Conservation (phyloP, 805 yeast species). For the Candida montana region DNA sequence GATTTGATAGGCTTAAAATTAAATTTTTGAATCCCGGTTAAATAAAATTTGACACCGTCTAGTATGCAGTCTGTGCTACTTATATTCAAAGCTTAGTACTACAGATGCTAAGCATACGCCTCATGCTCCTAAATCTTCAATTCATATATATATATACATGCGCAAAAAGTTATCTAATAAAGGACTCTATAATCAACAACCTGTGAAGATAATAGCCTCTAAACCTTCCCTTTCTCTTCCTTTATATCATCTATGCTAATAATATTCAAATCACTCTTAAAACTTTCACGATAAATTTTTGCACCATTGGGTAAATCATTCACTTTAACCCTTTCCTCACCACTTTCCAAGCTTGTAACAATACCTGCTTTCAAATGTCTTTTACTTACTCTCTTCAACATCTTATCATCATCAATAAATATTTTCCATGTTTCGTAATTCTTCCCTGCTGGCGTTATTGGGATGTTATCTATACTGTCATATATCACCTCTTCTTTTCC, state of each 20-base stretch:
- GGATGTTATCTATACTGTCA: constrained; percentile 8
- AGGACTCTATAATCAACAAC: no score
- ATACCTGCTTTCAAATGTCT: constrained; percentile 63
- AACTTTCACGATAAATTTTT: constrained; percentile 21
- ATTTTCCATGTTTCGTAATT: constrained; percentile 48
- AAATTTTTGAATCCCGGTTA: no score
- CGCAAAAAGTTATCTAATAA: no score
- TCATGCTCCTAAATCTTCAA: no score
- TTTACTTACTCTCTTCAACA: constrained; percentile 54
- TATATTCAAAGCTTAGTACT: no score
- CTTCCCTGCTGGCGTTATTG: constrained; percentile 16
- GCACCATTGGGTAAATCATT: constrained; percentile 66
- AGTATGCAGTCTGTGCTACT: no score
- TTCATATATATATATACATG: no score
- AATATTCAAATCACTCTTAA: constrained; percentile 21
- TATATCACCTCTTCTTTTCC: neutral
- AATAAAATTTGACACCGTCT: no score
- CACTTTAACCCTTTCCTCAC: constrained; percentile 41
- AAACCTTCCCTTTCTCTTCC: constrained; percentile 7
- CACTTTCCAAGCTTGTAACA: constrained; percentile 41
- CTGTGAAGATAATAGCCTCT: no score
- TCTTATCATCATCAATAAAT: constrained; percentile 37
- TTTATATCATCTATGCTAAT: constrained; percentile 22
- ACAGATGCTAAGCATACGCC: no score
- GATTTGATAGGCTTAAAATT: no score